Percentiles rank a stretch among this genome's conserved stretches.
phyloP scores from a whole-genome alignment of 2,329 filamentous ascomycete genomes.

The Penicillium griseofulvum region DNA sequence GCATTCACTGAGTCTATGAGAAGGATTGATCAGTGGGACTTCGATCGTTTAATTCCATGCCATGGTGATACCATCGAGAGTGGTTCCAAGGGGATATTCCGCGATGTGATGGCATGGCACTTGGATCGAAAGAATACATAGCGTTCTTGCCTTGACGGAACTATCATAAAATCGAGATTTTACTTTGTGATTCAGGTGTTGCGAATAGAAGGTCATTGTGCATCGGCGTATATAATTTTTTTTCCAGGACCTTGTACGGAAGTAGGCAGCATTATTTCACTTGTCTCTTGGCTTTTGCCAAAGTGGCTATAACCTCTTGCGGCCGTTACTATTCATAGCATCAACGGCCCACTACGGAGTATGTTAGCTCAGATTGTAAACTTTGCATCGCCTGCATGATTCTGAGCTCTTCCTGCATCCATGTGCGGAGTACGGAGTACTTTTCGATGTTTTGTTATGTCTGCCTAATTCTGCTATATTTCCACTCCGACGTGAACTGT shows the following conservation, averaged over 20 bases:
- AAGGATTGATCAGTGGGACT: slow-evolving; percentile 76
- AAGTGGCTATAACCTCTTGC: neutral
- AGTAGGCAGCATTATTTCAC: slow-evolving; percentile 7
- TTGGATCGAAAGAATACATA: slow-evolving; percentile 45
- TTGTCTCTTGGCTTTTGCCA: neutral
- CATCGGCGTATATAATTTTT: neutral
- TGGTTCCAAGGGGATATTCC: slow-evolving; percentile 70
- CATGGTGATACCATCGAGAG: slow-evolving; percentile 86
- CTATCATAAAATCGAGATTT: too few species aligned
- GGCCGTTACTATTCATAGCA: slow-evolving; percentile 1
- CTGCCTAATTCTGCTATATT: neutral
- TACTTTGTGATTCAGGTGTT: neutral
- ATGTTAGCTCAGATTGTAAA: neutral
- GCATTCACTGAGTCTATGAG: slow-evolving; percentile 68
- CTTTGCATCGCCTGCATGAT: neutral
- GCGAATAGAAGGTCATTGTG: neutral
- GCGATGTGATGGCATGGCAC: slow-evolving; percentile 81
- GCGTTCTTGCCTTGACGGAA: neutral
- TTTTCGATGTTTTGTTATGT: neutral
- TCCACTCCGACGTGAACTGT: neutral
- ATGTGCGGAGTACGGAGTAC: too few species aligned
- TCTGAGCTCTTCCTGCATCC: neutral
- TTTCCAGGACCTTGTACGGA: neutral
- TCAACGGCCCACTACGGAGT: neutral
- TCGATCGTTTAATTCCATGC: slow-evolving; percentile 81